Evolutionary conservation across 1,284 basidiomycete genomes (phyloP), one percentile per base, ranked within the genome.

Genomic region (Malassezia dermatis): DNA sequence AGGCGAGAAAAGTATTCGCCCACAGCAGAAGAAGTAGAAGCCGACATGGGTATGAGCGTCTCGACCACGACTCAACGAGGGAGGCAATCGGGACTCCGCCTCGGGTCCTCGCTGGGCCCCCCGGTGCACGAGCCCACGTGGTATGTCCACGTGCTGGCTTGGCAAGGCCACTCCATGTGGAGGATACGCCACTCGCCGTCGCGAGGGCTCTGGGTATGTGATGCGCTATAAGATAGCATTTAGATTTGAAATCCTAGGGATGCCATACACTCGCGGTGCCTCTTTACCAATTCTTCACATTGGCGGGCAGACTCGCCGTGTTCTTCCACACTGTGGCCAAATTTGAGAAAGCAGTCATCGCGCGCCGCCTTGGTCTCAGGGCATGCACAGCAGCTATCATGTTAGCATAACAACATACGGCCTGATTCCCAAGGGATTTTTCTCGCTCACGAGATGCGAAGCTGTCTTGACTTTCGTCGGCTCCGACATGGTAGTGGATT

Each of bases 291-390:
- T 50, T 86, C 83, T 68, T 80, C 82, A 78, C 91, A 95, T 73
- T 85, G 84, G 57, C 83, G 83, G 56, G 82, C 80, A 15, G 85
- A 86, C 60, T 84, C 82, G 30, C 66, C 64, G 30, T 65, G 61
- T 49, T 73, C 69, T 35, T 82, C 81, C 7, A 83, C 76, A 66
- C 84, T 82, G 63, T 80, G 81, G 6, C 76, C 76, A 44, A 72
- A 75, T 61, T 83, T 82, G 63, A 96, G 78, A 80, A 94, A 95
- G 77, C 93, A 98, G 65, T 90, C 86, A 76, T 98, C 93, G 31
- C 93, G 81, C 24, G 81, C 81, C 7, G 84, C 82, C 77, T 98
- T 98, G 0, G 90, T 94, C 66, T 90, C 82, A 12, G 90, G 89
- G 76, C 91, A 98, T 42, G 91, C 91, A 69, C 91, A 96, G 72